Evolutionary conservation across 768 basidiomycete genomes (phyloP), one percentile per base, ranked within the genome.

Genomic region (Boletus speciosus): DNA sequence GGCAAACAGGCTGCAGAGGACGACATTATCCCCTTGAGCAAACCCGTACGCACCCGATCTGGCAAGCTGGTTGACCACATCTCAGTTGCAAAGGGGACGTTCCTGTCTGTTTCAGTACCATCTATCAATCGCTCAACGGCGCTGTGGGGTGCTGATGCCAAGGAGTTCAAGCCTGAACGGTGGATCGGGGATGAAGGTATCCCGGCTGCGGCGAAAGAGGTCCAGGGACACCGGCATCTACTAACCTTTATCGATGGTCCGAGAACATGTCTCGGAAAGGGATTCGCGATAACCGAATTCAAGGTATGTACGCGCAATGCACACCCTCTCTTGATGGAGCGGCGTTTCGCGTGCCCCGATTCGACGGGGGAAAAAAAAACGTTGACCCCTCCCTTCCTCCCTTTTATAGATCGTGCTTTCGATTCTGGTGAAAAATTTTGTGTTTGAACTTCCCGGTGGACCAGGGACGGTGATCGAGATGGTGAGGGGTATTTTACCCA

Each of bases 141-240:
- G 1, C 64, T 85, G 32, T 89, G 88, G 87, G 87, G 87, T 2
- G 61, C 73, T 0, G 78, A 83, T 52, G 78, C 83, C 4, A 74
- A 76, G 23, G 76, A 76, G 44, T 90, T 83, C 65, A 73, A 78
- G 38, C 87, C 86, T 0, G 81, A 83, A 50, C 73, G 87, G 6
- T 89, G 88, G 87, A 69, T 88, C 9, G 59, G 59, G 5, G 66
- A 69, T 5, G 68, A 67, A 14, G 65, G 69, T 1, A 59, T 64
- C 8, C 59, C 63, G 2, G 45, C 40, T n/a, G 42, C 43, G 29
- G 73, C 75, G 0, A 74, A 83, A 34, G 42, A 43, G 15, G 16
- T 43, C 14, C 42, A 43, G 16, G 25, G 25, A 27, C 25, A 43
- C 25, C 42, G 42, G 5, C 25, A 43, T 43, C 16, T 43, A 2